Evolutionary conservation across 176 grass and related monocot species (phyloP), one percentile per base, ranked within the genome.

Genomic region (Poa pratensis): DNA sequence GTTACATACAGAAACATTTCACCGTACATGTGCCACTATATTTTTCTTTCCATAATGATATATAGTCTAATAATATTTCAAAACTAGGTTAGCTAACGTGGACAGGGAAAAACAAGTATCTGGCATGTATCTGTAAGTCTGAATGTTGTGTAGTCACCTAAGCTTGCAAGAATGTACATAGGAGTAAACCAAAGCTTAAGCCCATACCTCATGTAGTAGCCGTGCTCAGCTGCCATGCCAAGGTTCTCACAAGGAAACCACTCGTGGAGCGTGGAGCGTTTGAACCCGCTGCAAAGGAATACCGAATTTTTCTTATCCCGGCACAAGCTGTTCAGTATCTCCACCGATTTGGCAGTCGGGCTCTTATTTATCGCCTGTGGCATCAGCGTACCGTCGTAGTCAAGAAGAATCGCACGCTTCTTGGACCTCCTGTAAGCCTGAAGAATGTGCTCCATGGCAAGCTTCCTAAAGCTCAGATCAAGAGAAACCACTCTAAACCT

Each of bases 331-430:
- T 93, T 87, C 32, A 98, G 86, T 57, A 94, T 95, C 32, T 93
- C 69, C 15, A 98, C 87, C 0, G 93, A 92, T 34, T 94, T 85
- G 0, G 71, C 0, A 5, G 64, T 92, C 0, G 96, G 96, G 54
- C 87, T 92, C 83, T 98, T 98, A 78, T 92, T 30, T 67, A 93
- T 57, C 18, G 92, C 68, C 42, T 95, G 96, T 13, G 96, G 96
- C 96, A 98, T 95, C 69, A 98, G 61, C 0, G 96, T 98, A 19
- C 96, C 96, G 16, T 98, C 96, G 18, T 98, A 95, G 69, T 98
- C 96, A 15, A 98, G 37, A 30, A 98, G 90, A 59, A 98, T 90
- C 0, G 89, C 93, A 2, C 96, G 87, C 9, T 53, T 91, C 83
- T 86, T 95, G 0, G 89, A 87, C 68, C 78, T 94, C 77, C 80